Percentiles rank a stretch among this genome's conserved stretches.
These are phyloP conservation scores for Termitomyces sp. DNA, from an alignment of 768 basidiomycete genomes.

Conservation along the genomic window DNA sequence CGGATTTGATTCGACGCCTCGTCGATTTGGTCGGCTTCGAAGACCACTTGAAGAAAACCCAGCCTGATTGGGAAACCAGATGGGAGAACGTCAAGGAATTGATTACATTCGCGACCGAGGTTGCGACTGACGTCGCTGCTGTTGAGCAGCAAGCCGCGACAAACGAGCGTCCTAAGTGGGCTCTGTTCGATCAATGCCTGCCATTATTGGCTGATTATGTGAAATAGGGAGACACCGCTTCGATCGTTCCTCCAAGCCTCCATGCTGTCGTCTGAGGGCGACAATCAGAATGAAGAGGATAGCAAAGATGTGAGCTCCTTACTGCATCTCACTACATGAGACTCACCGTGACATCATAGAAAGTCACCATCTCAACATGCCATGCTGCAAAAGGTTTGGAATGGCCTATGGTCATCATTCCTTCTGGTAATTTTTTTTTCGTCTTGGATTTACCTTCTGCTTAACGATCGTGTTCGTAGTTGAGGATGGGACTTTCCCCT, in stretches of 20 bases:
- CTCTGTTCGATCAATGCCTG: not conserved
- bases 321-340: not conserved
- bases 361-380: slow-evolving; percentile 55
- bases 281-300: slow-evolving; percentile 54
- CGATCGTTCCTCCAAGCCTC: slow-evolving; percentile 78
- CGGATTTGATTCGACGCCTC: slow-evolving; percentile 59
- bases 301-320: slow-evolving; percentile 16
- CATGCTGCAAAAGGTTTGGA: slow-evolving; percentile 91
- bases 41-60: slow-evolving; percentile 64
- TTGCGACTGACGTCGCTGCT: slow-evolving; percentile 30
- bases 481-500: slow-evolving; percentile 75
- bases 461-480: slow-evolving; percentile 38
- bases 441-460: not conserved
- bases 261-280: slow-evolving; percentile 79
- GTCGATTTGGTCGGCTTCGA: slow-evolving; percentile 62
- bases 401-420: slow-evolving; percentile 88
- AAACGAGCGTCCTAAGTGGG: not conserved
- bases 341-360: slow-evolving; percentile 1
- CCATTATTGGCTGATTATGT: not conserved
- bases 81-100: slow-evolving; percentile 90
- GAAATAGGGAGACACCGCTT: slow-evolving; percentile 52
- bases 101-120: slow-evolving; percentile 71
- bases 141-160: slow-evolving; percentile 12
- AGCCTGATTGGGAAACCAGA: slow-evolving; percentile 71
- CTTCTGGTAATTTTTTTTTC: slow-evolving; percentile 46